These are phyloP conservation scores for Globisporangium middletonii DNA, from an alignment of 352 stramenopile genomes.

Conservation along the genomic window DNA sequence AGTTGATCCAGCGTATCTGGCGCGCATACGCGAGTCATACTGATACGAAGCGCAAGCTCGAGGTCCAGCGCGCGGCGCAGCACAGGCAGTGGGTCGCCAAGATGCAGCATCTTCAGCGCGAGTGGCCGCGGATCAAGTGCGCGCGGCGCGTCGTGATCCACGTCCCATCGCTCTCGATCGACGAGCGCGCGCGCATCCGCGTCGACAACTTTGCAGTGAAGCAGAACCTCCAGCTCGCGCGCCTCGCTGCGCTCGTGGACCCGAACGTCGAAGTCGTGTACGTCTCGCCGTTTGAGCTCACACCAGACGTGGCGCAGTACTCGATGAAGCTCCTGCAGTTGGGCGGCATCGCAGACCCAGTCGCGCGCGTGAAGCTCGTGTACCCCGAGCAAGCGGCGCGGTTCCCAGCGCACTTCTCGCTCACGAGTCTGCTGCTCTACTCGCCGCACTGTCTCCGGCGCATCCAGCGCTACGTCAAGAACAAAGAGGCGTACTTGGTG, in stretches of 20 bases:
- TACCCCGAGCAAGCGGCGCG: constrained; percentile 75
- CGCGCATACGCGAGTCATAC: constrained; percentile 40
- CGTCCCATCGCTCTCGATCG: constrained; percentile 75
- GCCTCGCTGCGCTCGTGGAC: constrained; percentile 65
- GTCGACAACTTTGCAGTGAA: constrained; percentile 62
- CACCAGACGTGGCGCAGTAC: constrained; percentile 72
- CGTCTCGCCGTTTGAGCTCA: constrained; percentile 77
- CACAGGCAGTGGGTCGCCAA: constrained; percentile 32
- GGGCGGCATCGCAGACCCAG: constrained; percentile 47
- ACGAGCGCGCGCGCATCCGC: constrained; percentile 56
- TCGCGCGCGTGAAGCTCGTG: constrained; percentile 70
- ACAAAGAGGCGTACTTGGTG: constrained; percentile 75
- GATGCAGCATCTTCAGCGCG: constrained; percentile 39
- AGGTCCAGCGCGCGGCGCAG: constrained; percentile 28
- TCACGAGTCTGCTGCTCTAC: constrained; percentile 79
- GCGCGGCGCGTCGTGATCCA: constrained; percentile 67
- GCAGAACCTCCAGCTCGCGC: constrained; percentile 81
- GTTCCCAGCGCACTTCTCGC: constrained; percentile 79
- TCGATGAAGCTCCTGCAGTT: constrained; percentile 84
- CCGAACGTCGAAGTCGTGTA: constrained; percentile 85
- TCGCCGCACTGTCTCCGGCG: constrained; percentile 71
- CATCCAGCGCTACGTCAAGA: constrained; percentile 50
- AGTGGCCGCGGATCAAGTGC: constrained; percentile 48
- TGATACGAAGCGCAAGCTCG: constrained; percentile 31
- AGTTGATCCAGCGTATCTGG: constrained; percentile 58